Evolutionary conservation across 352 stramenopile genomes (phyloP).

Genomic region (Globisporangium alternatum): DNA sequence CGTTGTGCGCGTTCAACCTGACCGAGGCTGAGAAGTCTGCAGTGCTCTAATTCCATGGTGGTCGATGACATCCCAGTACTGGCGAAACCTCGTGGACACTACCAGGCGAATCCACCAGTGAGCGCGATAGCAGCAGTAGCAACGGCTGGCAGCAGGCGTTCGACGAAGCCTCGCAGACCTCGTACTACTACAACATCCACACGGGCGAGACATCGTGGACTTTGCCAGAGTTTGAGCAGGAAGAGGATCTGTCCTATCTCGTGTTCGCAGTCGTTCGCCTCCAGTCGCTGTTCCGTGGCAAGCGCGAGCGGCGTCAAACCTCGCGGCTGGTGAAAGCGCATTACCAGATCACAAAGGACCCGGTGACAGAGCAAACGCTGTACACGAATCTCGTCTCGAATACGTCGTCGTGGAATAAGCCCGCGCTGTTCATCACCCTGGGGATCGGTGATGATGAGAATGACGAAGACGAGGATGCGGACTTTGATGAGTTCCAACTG

Average conservation of each 20-base stretch:
- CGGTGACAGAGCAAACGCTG: constrained; percentile 31
- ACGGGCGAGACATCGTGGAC: constrained; percentile 73
- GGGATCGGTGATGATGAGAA: constrained; percentile 21
- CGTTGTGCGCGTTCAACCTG: not conserved
- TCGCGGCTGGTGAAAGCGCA: constrained; percentile 27
- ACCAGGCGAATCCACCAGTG: constrained; percentile 24
- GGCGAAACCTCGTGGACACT: constrained; percentile 55
- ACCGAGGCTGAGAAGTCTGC: not conserved
- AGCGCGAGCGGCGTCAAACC: constrained; percentile 28
- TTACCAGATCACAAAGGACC: constrained; percentile 39
- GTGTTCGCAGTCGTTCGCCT: constrained; percentile 42
- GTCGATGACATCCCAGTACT: constrained; percentile 27
- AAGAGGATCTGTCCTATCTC: constrained; percentile 41
- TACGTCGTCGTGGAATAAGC: constrained; percentile 36
- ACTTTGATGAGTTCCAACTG: constrained; percentile 15
- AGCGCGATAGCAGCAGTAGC: constrained; percentile 16
- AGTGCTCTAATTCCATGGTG: not conserved
- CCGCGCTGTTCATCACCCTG: constrained; percentile 34
- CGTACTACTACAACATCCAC: constrained; percentile 68
- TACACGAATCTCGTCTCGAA: constrained; percentile 46
- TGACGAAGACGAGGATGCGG: constrained; percentile 13
- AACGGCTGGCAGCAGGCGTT: constrained; percentile 58
- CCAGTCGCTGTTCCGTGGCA: constrained; percentile 47
- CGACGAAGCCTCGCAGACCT: constrained; percentile 61
- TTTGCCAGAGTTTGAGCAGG: constrained; percentile 22